Percentiles rank a stretch among this genome's conserved stretches.
Conservation (phyloP, 345 rosid genomes). For the Populus alba region DNA sequence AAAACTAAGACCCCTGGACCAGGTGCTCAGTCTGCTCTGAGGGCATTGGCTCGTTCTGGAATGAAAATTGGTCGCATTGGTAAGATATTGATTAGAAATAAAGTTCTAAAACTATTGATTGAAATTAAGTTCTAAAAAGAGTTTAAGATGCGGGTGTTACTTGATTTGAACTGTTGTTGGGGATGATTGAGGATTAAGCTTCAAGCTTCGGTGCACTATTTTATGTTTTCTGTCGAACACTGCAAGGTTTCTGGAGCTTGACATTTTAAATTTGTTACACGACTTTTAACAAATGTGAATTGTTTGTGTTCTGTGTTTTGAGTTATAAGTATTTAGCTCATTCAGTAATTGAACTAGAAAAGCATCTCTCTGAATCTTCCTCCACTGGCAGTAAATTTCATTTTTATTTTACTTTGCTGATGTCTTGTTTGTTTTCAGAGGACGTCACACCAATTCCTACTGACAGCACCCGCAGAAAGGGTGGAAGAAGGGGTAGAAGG, state of each 20-base stretch:
- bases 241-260: neutral
- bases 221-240: too few species aligned
- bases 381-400: neutral
- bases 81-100: conserved; percentile 6
- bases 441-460: conserved; percentile 94
- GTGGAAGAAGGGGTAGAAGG: conserved; percentile 91
- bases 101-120: neutral
- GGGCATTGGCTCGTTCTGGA: conserved; percentile 96
- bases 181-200: neutral
- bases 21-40: conserved; percentile 85
- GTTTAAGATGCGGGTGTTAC: neutral
- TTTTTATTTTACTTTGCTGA: neutral
- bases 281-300: neutral
- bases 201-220: neutral
- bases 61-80: conserved; percentile 95
- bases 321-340: neutral
- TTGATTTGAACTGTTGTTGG: neutral
- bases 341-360: neutral
- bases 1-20: conserved; percentile 87
- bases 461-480: conserved; percentile 88
- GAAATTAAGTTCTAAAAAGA: neutral
- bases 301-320: too few species aligned
- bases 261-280: neutral
- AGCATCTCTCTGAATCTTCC: neutral
- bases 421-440: conserved; percentile 44